These are phyloP conservation scores for Coniferiporia sulphurascens DNA, from an alignment of 1,284 basidiomycete species.

Conservation along the genomic window DNA sequence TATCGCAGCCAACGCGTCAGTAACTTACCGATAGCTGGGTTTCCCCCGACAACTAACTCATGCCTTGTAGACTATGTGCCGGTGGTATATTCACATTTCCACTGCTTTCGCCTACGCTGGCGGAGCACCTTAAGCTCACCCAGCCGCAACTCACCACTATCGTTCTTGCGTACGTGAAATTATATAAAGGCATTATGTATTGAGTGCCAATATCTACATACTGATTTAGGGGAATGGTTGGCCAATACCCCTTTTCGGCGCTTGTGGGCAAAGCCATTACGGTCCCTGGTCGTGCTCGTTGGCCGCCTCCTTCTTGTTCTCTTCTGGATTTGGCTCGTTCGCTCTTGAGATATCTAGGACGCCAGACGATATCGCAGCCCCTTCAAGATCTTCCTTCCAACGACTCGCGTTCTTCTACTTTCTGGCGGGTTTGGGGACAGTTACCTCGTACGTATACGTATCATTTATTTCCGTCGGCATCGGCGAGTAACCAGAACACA, in stretches of 20 bases:
- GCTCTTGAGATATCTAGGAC: constrained; percentile 48
- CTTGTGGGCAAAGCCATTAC: constrained; percentile 54
- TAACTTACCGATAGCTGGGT: constrained; percentile 6
- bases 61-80: constrained; percentile 49
- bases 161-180: constrained; percentile 48
- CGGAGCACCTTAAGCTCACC: constrained; percentile 51
- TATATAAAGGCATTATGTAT: neutral
- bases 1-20: constrained; percentile 61
- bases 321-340: constrained; percentile 55
- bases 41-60: constrained; percentile 2
- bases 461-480: neutral
- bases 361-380: constrained; percentile 32
- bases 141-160: constrained; percentile 78
- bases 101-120: constrained; percentile 59
- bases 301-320: constrained; percentile 53
- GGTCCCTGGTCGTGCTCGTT: constrained; percentile 64
- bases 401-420: constrained; percentile 55
- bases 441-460: constrained; percentile 55
- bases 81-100: constrained; percentile 76
- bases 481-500: neutral
- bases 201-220: neutral
- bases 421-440: constrained; percentile 59
- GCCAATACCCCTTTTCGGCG: constrained; percentile 63
- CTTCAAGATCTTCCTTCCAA: constrained; percentile 43
- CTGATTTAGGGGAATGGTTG: constrained; percentile 52